Percentiles rank a stretch among this genome's conserved stretches.
phyloP scores from a whole-genome alignment of 2,329 filamentous ascomycete genomes.

The Juglanconis juglandina region DNA sequence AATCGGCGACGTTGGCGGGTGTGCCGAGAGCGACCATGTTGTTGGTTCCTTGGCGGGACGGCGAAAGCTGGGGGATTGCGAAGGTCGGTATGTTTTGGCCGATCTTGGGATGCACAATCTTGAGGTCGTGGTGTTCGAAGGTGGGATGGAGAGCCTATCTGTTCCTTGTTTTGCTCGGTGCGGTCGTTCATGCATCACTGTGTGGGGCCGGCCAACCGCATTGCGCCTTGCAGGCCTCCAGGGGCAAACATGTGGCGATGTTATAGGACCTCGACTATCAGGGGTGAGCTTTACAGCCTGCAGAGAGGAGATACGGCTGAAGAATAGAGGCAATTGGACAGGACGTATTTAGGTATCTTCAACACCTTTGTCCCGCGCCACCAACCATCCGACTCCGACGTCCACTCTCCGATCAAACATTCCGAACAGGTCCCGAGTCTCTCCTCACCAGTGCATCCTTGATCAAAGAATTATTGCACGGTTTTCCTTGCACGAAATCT shows the following conservation, averaged over 20 bases:
- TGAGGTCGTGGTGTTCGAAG: not conserved
- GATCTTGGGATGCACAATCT: not conserved
- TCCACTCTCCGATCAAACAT: not conserved
- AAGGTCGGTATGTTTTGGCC: too few species aligned
- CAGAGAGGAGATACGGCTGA: not conserved
- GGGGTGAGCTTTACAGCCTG: not conserved
- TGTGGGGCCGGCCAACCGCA: not conserved
- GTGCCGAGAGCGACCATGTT: not conserved
- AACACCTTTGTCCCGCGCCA: not conserved
- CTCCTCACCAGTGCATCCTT: conserved; percentile 2
- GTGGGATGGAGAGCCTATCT: not conserved
- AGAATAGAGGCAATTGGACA: not conserved
- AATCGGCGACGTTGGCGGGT: conserved; percentile 4
- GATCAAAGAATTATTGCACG: conserved; percentile 38
- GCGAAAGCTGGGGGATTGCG: not conserved
- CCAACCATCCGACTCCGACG: not conserved
- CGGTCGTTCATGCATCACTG: not conserved
- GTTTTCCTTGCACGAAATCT: conserved; percentile 35
- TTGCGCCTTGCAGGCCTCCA: not conserved
- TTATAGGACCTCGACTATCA: not conserved
- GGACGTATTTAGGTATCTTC: not conserved
- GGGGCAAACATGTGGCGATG: not conserved
- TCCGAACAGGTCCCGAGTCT: conserved; percentile 10
- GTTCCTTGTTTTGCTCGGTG: not conserved
- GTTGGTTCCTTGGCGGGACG: not conserved